These are phyloP conservation scores for Venturia nashicola DNA, from an alignment of 2,329 filamentous ascomycete genomes.

Conservation along the genomic window DNA sequence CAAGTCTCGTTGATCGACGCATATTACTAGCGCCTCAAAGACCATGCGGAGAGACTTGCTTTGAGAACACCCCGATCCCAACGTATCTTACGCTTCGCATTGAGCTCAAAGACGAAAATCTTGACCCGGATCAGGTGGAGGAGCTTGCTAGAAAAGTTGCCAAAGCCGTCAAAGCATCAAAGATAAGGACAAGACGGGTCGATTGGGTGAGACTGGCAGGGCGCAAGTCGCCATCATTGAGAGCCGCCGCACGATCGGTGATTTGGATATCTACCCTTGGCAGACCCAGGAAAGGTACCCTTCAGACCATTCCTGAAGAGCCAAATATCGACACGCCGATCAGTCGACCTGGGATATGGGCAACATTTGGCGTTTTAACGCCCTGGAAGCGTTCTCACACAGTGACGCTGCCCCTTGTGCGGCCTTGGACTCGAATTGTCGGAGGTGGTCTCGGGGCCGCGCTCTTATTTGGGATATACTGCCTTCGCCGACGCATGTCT, in stretches of 20 bases:
- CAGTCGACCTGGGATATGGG: neutral
- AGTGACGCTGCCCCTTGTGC: neutral
- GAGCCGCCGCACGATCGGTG: neutral
- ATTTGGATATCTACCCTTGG: neutral
- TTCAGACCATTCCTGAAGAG: neutral
- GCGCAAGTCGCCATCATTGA: neutral
- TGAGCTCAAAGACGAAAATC: neutral
- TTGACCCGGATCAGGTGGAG: neutral
- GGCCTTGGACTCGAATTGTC: neutral
- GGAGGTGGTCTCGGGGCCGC: neutral
- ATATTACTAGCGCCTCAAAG: neutral
- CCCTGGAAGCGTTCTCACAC: neutral
- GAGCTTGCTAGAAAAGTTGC: constrained; percentile 1
- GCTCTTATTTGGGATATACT: neutral
- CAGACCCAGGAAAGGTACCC: neutral
- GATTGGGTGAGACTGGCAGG: neutral
- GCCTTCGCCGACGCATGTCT: neutral
- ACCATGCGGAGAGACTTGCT: neutral
- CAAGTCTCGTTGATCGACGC: neutral
- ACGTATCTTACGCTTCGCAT: constrained; percentile 1
- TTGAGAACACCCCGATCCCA: neutral
- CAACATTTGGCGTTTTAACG: neutral
- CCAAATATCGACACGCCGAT: neutral
- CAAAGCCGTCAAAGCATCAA: neutral
- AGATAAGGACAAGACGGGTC: neutral